phyloP scores from a whole-genome alignment of 2,329 filamentous ascomycete genomes.

The Aaosphaeria arxii region DNA sequence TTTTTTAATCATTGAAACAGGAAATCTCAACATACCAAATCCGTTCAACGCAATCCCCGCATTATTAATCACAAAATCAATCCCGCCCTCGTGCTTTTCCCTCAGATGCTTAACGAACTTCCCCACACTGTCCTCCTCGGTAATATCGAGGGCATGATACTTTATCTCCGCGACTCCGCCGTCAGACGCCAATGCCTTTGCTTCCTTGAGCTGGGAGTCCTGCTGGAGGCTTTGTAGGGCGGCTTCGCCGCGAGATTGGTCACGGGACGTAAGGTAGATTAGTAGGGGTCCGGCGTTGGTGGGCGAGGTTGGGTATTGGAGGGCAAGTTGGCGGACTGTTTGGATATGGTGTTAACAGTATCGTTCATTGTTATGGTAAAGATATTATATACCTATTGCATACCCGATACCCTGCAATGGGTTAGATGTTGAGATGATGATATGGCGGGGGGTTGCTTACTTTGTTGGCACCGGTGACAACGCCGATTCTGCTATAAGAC shows the following conservation, averaged over 20 bases:
- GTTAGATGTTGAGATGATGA: slow-evolving; percentile 3
- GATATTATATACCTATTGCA: slow-evolving; percentile 38
- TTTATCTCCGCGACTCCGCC: slow-evolving; percentile 44
- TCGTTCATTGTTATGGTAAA: neutral
- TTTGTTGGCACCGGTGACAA: slow-evolving; percentile 56
- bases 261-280: slow-evolving; percentile 55
- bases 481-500: slow-evolving; percentile 42
- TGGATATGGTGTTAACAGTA: neutral
- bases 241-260: slow-evolving; percentile 45
- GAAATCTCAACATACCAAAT: slow-evolving; percentile 43
- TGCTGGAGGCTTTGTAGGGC: slow-evolving; percentile 44
- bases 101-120: slow-evolving; percentile 42
- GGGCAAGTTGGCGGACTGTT: slow-evolving; percentile 51
- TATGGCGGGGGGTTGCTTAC: slow-evolving; percentile 16
- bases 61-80: slow-evolving; percentile 56
- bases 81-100: slow-evolving; percentile 45
- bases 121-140: slow-evolving; percentile 43
- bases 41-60: slow-evolving; percentile 49
- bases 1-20: too few relatives aligned
- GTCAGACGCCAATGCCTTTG: slow-evolving; percentile 42
- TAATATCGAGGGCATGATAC: slow-evolving; percentile 50
- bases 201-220: slow-evolving; percentile 45
- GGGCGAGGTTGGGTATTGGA: slow-evolving; percentile 51
- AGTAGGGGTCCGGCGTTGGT: slow-evolving; percentile 48
- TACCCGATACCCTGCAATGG: slow-evolving; percentile 43